These are phyloP conservation scores for Aschersonia sp. DNA, from an alignment of 2,329 filamentous ascomycete genomes.

Conservation along the genomic window DNA sequence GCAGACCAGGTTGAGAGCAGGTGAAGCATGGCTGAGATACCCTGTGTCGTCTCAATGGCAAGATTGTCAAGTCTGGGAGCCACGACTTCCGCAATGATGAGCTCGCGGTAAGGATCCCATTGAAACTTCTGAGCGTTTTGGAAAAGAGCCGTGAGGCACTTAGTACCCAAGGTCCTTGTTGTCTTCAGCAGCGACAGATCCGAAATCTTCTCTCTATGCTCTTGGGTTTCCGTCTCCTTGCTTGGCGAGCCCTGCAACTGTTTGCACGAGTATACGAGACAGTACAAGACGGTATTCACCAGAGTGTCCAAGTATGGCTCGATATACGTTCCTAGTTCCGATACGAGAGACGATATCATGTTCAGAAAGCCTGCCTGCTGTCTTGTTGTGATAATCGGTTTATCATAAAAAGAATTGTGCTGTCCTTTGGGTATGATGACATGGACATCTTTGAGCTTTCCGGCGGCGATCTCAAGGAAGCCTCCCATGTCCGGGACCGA, in stretches of 20 bases:
- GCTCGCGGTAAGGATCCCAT: slow-evolving; percentile 56
- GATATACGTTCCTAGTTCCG: slow-evolving; percentile 65
- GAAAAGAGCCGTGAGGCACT: slow-evolving; percentile 70
- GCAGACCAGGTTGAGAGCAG: slow-evolving; percentile 72
- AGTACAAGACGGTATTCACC: slow-evolving; percentile 68
- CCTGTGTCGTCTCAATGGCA: slow-evolving; percentile 74
- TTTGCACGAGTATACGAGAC: slow-evolving; percentile 55
- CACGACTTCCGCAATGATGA: slow-evolving; percentile 62
- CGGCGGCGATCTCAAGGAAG: slow-evolving; percentile 73
- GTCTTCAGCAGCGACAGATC: slow-evolving; percentile 47
- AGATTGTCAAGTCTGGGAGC: slow-evolving; percentile 65
- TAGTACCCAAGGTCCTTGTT: slow-evolving; percentile 59
- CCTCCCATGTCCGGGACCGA: slow-evolving; percentile 58
- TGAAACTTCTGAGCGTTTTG: slow-evolving; percentile 54
- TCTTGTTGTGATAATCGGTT: slow-evolving; percentile 48
- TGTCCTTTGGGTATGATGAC: slow-evolving; percentile 36
- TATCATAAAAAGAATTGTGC: slow-evolving; percentile 36
- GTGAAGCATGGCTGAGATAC: slow-evolving; percentile 68
- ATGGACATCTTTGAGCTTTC: slow-evolving; percentile 47
- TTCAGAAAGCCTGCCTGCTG: slow-evolving; percentile 87
- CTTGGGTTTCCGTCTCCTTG: slow-evolving; percentile 19
- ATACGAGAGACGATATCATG: slow-evolving; percentile 78
- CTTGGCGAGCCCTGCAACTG: slow-evolving; percentile 30
- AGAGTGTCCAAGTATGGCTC: slow-evolving; percentile 52
- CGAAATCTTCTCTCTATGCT: slow-evolving; percentile 27